A percentile compares a stretch with the other conserved stretches of the same genome.
Conservation (phyloP, 176 grass and related monocot genomes). For the Ensete ventricosum region DNA sequence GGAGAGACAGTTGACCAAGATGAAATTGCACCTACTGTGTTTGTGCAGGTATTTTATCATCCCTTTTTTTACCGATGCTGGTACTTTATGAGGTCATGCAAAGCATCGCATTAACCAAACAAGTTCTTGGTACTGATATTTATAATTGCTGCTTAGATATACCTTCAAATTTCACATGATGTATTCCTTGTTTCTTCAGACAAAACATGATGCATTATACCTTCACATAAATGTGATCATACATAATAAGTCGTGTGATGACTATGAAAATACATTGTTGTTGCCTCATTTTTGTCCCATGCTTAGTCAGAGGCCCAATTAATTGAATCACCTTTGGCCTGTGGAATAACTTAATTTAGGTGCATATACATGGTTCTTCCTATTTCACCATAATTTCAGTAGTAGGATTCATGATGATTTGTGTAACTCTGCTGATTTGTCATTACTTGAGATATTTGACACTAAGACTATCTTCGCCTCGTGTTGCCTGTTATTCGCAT, state of each 20-base stretch:
- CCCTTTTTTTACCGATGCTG: background rate
- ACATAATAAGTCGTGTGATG: too few relatives aligned
- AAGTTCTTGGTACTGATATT: too few relatives aligned
- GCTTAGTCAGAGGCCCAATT: too few relatives aligned
- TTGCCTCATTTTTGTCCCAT: too few relatives aligned
- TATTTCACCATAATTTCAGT: background rate
- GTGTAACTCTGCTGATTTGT: background rate
- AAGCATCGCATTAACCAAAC: too few relatives aligned
- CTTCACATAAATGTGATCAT: too few relatives aligned
- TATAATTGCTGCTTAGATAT: too few relatives aligned
- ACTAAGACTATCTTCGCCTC: background rate
- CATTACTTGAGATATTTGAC: background rate
- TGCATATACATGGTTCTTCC: too few relatives aligned
- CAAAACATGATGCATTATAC: background rate
- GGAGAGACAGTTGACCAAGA: constrained; percentile 39
- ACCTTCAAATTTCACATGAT: background rate
- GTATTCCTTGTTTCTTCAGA: background rate
- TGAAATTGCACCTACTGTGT: constrained; percentile 57
- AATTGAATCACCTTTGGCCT: too few relatives aligned
- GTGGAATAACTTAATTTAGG: too few relatives aligned
- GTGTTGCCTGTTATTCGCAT: background rate
- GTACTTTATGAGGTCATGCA: background rate
- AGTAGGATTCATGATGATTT: background rate
- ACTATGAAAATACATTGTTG: too few relatives aligned
- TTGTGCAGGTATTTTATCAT: constrained; percentile 56